Evolutionary conservation across 2,329 filamentous ascomycete genomes (phyloP).

Genomic region (Sarocladium strictum): DNA sequence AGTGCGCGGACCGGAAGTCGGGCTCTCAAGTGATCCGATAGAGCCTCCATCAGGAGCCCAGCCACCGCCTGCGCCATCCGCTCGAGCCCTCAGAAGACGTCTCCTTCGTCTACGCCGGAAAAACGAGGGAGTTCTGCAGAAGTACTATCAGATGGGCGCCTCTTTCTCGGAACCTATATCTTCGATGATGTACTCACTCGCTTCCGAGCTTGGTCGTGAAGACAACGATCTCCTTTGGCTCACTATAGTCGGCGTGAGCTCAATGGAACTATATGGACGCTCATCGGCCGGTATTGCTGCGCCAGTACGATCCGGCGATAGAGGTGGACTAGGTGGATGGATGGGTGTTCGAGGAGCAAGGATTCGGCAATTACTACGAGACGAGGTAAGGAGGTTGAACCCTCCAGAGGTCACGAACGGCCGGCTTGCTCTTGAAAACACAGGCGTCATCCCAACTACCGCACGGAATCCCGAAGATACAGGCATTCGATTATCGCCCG

Average conservation of each 20-base stretch:
- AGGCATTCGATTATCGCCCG: conserved; percentile 85
- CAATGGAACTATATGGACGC: conserved; percentile 83
- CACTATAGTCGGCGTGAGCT: conserved; percentile 90
- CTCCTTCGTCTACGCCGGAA: conserved; percentile 70
- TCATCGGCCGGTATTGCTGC: conserved; percentile 74
- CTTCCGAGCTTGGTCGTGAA: conserved; percentile 89
- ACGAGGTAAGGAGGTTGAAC: conserved; percentile 91
- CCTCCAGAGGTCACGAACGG: conserved; percentile 65
- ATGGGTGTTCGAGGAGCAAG: conserved; percentile 75
- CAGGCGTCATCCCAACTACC: conserved; percentile 82
- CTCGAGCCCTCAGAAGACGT: conserved; percentile 64
- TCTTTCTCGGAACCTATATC: conserved; percentile 95
- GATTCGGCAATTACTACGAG: conserved; percentile 78
- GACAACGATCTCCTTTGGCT: conserved; percentile 96
- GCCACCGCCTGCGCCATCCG: conserved; percentile 58
- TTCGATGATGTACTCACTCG: conserved; percentile 88
- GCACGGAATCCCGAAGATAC: conserved; percentile 86
- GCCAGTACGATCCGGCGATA: conserved; percentile 48
- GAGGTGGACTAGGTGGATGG: conserved; percentile 62
- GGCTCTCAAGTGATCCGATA: conserved; percentile 41
- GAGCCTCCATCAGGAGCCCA: conserved; percentile 55
- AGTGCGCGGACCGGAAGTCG: conserved; percentile 39
- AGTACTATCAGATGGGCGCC: conserved; percentile 81
- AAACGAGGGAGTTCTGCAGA: conserved; percentile 68
- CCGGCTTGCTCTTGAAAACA: conserved; percentile 56